Evolutionary conservation across 208 protist species (phyloP), one percentile per base, ranked within the genome.

Genomic region (Leptomonas seymouri): DNA sequence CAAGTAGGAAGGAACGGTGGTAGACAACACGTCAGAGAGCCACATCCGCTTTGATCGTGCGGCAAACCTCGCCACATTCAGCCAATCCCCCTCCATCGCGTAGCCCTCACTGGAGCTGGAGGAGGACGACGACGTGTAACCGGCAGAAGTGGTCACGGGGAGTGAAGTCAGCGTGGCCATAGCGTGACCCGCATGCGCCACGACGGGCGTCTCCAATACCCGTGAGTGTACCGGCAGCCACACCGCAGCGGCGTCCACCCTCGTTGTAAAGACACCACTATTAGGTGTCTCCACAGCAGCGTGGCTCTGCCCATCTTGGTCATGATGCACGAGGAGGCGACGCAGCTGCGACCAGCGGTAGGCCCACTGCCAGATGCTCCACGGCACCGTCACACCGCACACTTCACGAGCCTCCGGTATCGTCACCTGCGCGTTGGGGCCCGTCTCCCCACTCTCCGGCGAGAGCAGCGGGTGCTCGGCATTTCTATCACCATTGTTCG

Each of bases 301-400:
- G n/a, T 16, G 30, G 30, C 39, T 31, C 55, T 14, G 55, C 34
- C 48, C 25, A 2, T 42, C 21, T 25, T n/a, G 25, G 50, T 6
- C 31, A 46, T 25, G 44, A 23, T 28, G 3, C 34, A 41, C 55
- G 36, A 72, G 49, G 25, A 70, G 66, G 8, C 46, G 74, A 12
- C 34, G 58, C 48, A 95, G 45, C 14, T 50, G 51, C 28, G 64
- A 55, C 91, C 91, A 96, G 45, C 86, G 82, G 71, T 88, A 87
- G 3, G 82, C 86, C 90, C 90, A 95, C 55, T 95, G 90, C 90
- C 90, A 95, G 20, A 95, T 25, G n/a, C 80, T 93, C 90, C 90
- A 95, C 45, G 90, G 84, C 44, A 95, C 75, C n/a, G 55, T 21
- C 11, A 39, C 16, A 21, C 78, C 78, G 44, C 84, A 84, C 25